A percentile compares a stretch with the other conserved stretches of the same genome.
Conservation (phyloP, 768 basidiomycete genomes). For the Collybia sordida region DNA sequence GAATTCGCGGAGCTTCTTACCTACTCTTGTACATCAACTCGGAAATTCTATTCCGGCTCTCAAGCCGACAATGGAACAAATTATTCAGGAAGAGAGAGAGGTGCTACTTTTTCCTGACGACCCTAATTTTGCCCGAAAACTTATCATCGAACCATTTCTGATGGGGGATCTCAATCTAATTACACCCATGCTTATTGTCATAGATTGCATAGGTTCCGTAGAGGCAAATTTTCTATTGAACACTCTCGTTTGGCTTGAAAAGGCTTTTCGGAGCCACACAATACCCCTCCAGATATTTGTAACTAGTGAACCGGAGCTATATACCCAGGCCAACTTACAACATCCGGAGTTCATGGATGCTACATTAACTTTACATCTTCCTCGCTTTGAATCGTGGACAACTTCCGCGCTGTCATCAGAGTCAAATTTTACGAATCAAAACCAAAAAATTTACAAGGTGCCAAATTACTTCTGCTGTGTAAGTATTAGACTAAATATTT, state of each 20-base stretch:
- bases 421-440: slow-evolving; percentile 9
- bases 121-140: slow-evolving; percentile 10
- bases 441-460: slow-evolving; percentile 14
- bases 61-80: slow-evolving; percentile 14
- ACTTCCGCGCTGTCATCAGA: slow-evolving; percentile 6
- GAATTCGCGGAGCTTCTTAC: slow-evolving; percentile 9
- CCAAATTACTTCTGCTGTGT: not conserved
- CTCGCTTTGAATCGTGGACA: slow-evolving; percentile 12
- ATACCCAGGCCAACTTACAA: slow-evolving; percentile 12
- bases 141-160: slow-evolving; percentile 13
- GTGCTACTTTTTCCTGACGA: slow-evolving; percentile 10
- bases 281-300: slow-evolving; percentile 16
- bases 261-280: slow-evolving; percentile 10
- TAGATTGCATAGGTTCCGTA: slow-evolving; percentile 15
- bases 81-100: slow-evolving; percentile 15
- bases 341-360: slow-evolving; percentile 11
- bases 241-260: slow-evolving; percentile 14
- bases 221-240: slow-evolving; percentile 7
- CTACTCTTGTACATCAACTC: slow-evolving; percentile 11
- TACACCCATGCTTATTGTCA: slow-evolving; percentile 11
- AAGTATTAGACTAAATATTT: not conserved
- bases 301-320: slow-evolving; percentile 15
- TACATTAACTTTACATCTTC: slow-evolving; percentile 15
- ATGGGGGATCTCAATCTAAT: slow-evolving; percentile 12
- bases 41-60: slow-evolving; percentile 13